Evolutionary conservation across 352 stramenopile genomes (phyloP).

Genomic region (Phytopythium aichiense): DNA sequence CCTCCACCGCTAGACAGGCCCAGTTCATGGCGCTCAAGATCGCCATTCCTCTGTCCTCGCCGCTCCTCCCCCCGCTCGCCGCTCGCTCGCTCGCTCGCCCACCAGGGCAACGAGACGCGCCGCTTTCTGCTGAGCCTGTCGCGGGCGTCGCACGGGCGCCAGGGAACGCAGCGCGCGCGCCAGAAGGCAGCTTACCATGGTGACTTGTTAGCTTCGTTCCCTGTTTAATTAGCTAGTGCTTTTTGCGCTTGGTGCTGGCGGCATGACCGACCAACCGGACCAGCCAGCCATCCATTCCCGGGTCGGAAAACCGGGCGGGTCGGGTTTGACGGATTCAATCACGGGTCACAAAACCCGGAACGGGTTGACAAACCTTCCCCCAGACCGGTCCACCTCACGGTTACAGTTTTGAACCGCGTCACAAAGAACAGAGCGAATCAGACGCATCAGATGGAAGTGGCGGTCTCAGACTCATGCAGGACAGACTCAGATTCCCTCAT

Average conservation of each 20-base stretch:
- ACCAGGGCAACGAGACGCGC: neutral
- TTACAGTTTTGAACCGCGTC: neutral
- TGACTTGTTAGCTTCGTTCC: constrained; percentile 78
- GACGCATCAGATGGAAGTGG: neutral
- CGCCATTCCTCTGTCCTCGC: neutral
- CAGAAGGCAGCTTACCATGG: constrained; percentile 58
- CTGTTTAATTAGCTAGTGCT: constrained; percentile 79
- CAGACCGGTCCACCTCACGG: neutral
- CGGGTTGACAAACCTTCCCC: neutral
- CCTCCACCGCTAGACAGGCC: neutral
- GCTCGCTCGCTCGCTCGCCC: neutral
- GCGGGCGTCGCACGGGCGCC: neutral
- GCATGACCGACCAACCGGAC: constrained; percentile 13
- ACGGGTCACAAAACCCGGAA: neutral
- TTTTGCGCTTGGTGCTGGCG: constrained; percentile 15
- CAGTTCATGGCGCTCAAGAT: neutral
- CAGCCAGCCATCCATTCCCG: constrained; percentile 47
- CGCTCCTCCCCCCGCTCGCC: neutral
- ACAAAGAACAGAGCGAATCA: neutral
- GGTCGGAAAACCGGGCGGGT: no score
- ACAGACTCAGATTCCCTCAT: neutral
- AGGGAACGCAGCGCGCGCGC: neutral
- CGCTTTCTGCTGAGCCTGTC: neutral
- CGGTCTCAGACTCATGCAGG: neutral
- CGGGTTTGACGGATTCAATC: neutral